Base-by-base conservation (phyloP, 352 stramenopile genomes). In the Ophiocytium majus region DNA sequence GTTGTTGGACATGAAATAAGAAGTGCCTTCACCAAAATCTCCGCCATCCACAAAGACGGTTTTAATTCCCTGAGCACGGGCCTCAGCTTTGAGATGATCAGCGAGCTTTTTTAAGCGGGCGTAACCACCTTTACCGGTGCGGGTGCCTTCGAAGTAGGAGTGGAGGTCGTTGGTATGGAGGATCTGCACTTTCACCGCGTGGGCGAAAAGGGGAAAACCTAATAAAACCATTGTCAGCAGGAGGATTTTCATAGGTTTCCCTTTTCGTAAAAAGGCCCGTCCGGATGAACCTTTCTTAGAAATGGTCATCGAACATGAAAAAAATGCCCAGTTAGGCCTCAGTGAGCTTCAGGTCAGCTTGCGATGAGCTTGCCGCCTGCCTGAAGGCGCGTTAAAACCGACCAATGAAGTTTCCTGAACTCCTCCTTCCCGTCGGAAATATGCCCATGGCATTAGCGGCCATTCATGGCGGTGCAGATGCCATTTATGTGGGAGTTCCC, bases 1-100 rank as follows among this genome's bases (percentile, higher is more conserved):
- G 19, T 71, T 23, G 28, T 71, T 71, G 57, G 57, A 71, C 23
- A 71, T 23, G 28, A 23, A 71, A 71, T 23, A 71, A 28, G 57
- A 71, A 71, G 57, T 23, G 57, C 57, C 57, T 71, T 71, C 57
- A 71, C 57, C 57, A 71, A 71, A 71, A 71, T 71, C 57, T 71
- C 57, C 57, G 57, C 57, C 57, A 71, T 71, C 57, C 23, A 71
- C 19, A 28, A 23, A 71, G 57, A 71, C 57, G 57, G 57, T 23
- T 23, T 23, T 71, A 23, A 71, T 71, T 28, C 57, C 57, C 28
- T 71, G 57, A 23, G 19, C 28, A 23, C 19, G 23, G 19, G 57
- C 57, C 28, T 71, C 19, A 71, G 23, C 57, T 23, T 28, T 23
- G 28, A 71, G 57, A 71, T 28, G 19, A 28, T 71, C 57, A 28